Evolutionary conservation across 306 rosid genomes (phyloP).

Genomic region (Echinosophora koreensis): DNA sequence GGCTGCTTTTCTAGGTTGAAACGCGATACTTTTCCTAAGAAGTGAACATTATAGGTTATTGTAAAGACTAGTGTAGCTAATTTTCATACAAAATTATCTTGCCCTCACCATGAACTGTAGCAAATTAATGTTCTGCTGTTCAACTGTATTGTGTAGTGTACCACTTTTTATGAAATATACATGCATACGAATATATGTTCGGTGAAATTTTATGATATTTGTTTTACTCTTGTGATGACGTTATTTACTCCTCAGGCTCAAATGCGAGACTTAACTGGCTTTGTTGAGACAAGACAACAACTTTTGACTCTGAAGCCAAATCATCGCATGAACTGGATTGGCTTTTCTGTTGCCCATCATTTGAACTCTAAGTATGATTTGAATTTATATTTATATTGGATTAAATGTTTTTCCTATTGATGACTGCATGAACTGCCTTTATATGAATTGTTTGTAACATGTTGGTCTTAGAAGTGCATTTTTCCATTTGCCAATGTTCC

Average conservation of each 20-base stretch:
- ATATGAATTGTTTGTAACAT: slow-evolving; percentile 10
- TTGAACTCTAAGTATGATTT: slow-evolving; percentile 81
- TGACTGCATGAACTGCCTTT: slow-evolving; percentile 18
- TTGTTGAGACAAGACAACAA: slow-evolving; percentile 97
- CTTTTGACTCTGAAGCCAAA: slow-evolving; percentile 93
- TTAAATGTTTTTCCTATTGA: background rate
- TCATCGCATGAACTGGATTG: slow-evolving; percentile 99
- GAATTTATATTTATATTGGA: slow-evolving; percentile 29
- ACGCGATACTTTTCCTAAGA: background rate
- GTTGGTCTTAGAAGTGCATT: background rate
- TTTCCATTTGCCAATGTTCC: background rate
- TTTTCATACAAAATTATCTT: slow-evolving; percentile 1
- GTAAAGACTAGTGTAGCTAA: background rate
- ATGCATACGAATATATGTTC: background rate
- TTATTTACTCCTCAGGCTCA: slow-evolving; percentile 72
- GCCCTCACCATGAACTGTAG: slow-evolving; percentile 10
- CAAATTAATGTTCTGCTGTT: background rate
- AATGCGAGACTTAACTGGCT: slow-evolving; percentile 96
- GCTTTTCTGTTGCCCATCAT: slow-evolving; percentile 94
- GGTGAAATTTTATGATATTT: slow-evolving; percentile 31
- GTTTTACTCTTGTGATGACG: slow-evolving; percentile 35
- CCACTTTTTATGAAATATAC: background rate
- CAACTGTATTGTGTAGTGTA: background rate
- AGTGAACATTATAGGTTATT: background rate
- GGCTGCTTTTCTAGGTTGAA: background rate